Conservation (phyloP, 2,329 filamentous ascomycete genomes). For the Apiospora koreana region DNA sequence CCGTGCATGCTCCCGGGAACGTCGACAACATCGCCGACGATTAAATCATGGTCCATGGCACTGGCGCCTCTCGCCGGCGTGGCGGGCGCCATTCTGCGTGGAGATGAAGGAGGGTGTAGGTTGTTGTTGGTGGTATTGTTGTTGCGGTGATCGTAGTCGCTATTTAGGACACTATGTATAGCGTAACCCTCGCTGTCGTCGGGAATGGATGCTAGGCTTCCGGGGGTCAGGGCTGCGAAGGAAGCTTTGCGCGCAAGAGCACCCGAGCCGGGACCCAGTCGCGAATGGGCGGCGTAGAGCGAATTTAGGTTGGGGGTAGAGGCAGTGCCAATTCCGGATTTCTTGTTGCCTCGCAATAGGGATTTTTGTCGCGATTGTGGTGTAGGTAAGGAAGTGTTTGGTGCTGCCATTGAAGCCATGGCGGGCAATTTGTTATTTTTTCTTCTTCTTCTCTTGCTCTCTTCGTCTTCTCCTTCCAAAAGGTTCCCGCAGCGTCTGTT, state of each 20-base stretch:
- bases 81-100: slow-evolving; percentile 51
- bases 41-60: slow-evolving; percentile 52
- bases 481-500: slow-evolving; percentile 7
- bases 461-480: not conserved
- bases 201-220: slow-evolving; percentile 64
- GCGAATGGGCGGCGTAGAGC: slow-evolving; percentile 51
- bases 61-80: slow-evolving; percentile 52
- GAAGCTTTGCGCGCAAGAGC: slow-evolving; percentile 68
- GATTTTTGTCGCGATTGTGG: slow-evolving; percentile 26
- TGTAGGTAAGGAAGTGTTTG: slow-evolving; percentile 34
- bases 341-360: slow-evolving; percentile 35
- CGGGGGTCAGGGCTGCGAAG: slow-evolving; percentile 66
- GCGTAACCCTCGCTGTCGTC: slow-evolving; percentile 67
- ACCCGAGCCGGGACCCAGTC: slow-evolving; percentile 42
- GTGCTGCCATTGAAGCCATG: slow-evolving; percentile 11
- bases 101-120: slow-evolving; percentile 10
- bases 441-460: not conserved
- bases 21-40: slow-evolving; percentile 82
- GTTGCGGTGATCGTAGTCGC: slow-evolving; percentile 1
- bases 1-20: slow-evolving; percentile 93
- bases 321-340: slow-evolving; percentile 43
- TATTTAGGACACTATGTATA: slow-evolving; percentile 53
- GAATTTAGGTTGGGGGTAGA: slow-evolving; percentile 62
- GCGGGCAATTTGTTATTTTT: not conserved
- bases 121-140: slow-evolving; percentile 18